Evolutionary conservation across 306 rosid genomes (phyloP), one percentile per base, ranked within the genome.

Genomic region (Prunus campanulata): DNA sequence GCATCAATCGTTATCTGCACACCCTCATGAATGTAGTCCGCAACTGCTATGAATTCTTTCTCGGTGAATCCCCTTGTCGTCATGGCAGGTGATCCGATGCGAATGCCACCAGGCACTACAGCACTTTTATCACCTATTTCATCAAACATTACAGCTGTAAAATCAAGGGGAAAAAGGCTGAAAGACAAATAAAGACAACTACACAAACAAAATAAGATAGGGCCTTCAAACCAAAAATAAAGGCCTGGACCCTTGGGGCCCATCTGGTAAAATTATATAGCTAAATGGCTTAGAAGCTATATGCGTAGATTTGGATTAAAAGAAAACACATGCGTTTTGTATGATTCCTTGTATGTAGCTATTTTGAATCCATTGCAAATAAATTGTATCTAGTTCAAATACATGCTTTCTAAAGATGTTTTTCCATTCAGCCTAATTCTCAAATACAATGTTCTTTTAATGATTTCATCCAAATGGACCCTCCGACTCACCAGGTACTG

Each of bases 1-100:
- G 97, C 96, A 79, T 92, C 93, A 27, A 76, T 81, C 11, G 92
- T 79, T 75, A 90, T 86, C 73, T 78, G 83, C 64, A 95, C 97
- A 6, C 98, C 98, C 87, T 90, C 98, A 0, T 95, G 94, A 80
- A 95, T 88, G 42, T 86, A 84, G 80, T 95, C 96, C 8, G 97
- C 97, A 64, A 87, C 69, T 20, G 84, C 77, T 51, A 77, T 44
- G 60, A 95, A 95, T n/a, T 92, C 93, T 77, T 81, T 86, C 87
- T 88, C 96, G 2, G 86, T 79, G 74, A 95, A 85, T 83, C 98
- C 97, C 77, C 98, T 87, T 15, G 97, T 95, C 55, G 97, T 92
- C 98, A 95, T 92, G 42, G 98, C 98, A 49, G 98, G 98, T 13
- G 98, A 78, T 16, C 98, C 98, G 2, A 95, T 95, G 78, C 98